Conservation (phyloP, 345 rosid genomes). For the Conringia planisiliqua region DNA sequence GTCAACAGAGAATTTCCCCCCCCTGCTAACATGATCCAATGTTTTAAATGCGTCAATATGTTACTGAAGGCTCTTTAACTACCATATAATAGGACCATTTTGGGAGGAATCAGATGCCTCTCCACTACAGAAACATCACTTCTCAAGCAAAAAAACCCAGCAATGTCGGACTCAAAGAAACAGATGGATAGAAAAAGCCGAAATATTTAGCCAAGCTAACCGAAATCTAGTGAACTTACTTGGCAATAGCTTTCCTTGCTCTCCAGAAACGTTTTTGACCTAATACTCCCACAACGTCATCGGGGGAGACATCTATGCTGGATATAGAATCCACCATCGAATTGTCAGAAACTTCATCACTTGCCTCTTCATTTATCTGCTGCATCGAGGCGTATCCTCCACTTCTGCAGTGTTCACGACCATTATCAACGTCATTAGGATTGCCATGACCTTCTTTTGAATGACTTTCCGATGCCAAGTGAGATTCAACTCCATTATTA, state of each 20-base stretch:
- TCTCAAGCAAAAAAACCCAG: conserved; percentile 20
- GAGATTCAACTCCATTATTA: conserved; percentile 33
- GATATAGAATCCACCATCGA: conserved; percentile 69
- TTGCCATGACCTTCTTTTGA: conserved; percentile 35
- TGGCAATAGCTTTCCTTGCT: conserved; percentile 81
- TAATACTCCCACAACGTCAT: conserved; percentile 79
- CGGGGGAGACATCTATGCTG: conserved; percentile 61
- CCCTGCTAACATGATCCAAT: conserved; percentile 67
- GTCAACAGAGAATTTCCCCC: conserved; percentile 43
- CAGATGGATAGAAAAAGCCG: neutral
- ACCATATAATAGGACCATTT: conserved; percentile 35
- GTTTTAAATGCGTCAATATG: conserved; percentile 17
- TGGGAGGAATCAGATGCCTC: conserved; percentile 37
- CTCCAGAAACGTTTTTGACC: conserved; percentile 94
- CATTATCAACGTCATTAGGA: conserved; percentile 37
- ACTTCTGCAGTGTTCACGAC: conserved; percentile 29
- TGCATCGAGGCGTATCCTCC: conserved; percentile 29
- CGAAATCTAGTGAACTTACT: conserved; percentile 51
- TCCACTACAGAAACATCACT: conserved; percentile 27
- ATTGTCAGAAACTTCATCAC: conserved; percentile 50
- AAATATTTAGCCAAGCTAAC: neutral
- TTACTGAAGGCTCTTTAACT: conserved; percentile 35
- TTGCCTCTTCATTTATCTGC: conserved; percentile 44
- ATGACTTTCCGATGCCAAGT: conserved; percentile 24
- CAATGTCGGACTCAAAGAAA: neutral